phyloP scores from a whole-genome alignment of 1,139 yeast species.

The Blastobotrys elegans region DNA sequence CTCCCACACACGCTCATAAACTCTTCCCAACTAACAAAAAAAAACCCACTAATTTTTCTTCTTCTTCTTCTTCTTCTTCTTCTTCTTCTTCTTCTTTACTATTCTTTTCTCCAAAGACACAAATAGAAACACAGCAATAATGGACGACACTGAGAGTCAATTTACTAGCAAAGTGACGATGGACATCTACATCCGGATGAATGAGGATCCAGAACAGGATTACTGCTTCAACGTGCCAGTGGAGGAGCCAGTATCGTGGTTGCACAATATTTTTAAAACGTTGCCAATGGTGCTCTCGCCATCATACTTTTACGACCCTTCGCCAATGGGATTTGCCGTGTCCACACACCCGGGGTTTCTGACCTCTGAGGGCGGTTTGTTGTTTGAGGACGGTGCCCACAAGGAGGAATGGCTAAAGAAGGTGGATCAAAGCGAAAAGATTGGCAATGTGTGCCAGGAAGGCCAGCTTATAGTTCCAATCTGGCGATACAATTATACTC shows the following conservation, averaged over 20 bases:
- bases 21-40: constrained; percentile 3
- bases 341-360: constrained; percentile 78
- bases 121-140: not conserved
- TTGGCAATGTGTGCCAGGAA: constrained; percentile 67
- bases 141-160: not conserved
- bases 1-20: no score
- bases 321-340: constrained; percentile 62
- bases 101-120: not conserved
- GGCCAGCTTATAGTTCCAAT: constrained; percentile 83
- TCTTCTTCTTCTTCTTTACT: not conserved
- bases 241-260: constrained; percentile 48
- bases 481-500: constrained; percentile 59
- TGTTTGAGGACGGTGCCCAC: constrained; percentile 60
- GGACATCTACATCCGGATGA: constrained; percentile 81
- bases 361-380: constrained; percentile 75
- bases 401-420: constrained; percentile 41
- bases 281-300: constrained; percentile 80
- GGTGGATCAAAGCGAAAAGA: constrained; percentile 36
- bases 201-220: constrained; percentile 79
- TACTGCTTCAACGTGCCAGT: constrained; percentile 75
- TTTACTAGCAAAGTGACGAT: constrained; percentile 21
- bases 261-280: constrained; percentile 55
- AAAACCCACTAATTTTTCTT: not conserved
- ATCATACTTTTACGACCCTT: constrained; percentile 58
- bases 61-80: not conserved